Base-by-base conservation (phyloP, 2,329 filamentous ascomycete species). In the Alternaria brassicicola region DNA sequence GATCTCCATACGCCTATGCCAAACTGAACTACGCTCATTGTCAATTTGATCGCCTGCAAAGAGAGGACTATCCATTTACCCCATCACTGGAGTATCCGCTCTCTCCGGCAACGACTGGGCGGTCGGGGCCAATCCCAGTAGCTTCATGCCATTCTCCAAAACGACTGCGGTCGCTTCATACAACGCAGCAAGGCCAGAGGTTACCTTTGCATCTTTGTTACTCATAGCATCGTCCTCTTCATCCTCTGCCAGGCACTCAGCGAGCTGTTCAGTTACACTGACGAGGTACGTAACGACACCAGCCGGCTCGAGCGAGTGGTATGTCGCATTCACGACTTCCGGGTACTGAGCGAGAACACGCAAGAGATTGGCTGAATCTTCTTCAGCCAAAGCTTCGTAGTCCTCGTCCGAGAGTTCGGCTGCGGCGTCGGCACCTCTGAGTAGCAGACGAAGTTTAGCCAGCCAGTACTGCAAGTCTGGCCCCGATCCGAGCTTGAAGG, bases 401-500 rank as follows among this genome's bases (percentile, higher is more conserved):
- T 76, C 69, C 21, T 69, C 68, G 8, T 63, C 61, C 3, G 64
- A 59, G 17, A 75, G 59, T 28, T 64, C 50, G 4, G 50, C 21
- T 13, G 39, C 57, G 4, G 41, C 26, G 9, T 60, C 39, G 6
- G 65, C 59, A 6, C 36, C 54, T 15, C 57, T 54, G 10, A 76
- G 51, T 21, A 71, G 57, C 6, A 45, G 28, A 23, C 59, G 58
- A 2, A 76, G 51, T 39, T 65, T 68, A 0, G 70, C 49, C 39
- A 73, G 64, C 68, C 69, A 75, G 43, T 71, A 75, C 49, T 76
- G 73, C 13, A 76, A 38, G 28, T 72, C 65, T 12, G 65, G 67
- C 1, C 73, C 74, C 5, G 66, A 71, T 2, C 71, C 70, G 10
- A 61, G 45, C 50, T 72, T 74, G 57, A 75, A 76, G 1, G 68